These are phyloP conservation scores for Colletotrichum sojae DNA, from an alignment of 2,329 filamentous ascomycete genomes.

Conservation along the genomic window DNA sequence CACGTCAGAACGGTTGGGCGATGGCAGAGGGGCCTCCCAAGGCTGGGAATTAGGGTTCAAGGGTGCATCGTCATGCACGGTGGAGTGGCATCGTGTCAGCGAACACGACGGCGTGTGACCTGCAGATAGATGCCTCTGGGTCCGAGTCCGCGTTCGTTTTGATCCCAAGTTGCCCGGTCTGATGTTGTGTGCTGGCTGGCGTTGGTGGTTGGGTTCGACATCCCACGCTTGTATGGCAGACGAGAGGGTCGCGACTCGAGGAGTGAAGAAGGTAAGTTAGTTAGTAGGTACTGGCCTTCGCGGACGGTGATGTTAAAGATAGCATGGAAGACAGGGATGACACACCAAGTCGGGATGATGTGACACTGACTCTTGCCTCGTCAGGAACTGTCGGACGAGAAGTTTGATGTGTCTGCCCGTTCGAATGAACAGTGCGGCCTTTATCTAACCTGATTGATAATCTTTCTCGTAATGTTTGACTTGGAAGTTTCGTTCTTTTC, in stretches of 20 bases:
- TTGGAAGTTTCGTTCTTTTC: no score
- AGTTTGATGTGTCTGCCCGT: no score
- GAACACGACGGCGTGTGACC: constrained; percentile 13
- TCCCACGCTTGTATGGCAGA: constrained; percentile 4
- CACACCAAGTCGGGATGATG: background rate
- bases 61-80: constrained; percentile 21
- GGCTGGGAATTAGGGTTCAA: constrained; percentile 18
- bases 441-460: no score
- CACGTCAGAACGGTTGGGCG: background rate
- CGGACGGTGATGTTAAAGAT: background rate
- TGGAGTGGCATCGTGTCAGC: constrained; percentile 5
- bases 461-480: no score
- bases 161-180: background rate
- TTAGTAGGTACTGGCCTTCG: no score
- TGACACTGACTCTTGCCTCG: no score
- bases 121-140: no score
- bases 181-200: constrained; percentile 4
- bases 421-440: no score
- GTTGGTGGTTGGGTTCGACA: constrained; percentile 4
- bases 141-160: no score
- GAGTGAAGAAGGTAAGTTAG: background rate
- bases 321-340: background rate
- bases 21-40: background rate
- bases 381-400: no score
- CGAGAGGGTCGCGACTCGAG: background rate